phyloP scores from a whole-genome alignment of 2,329 filamentous ascomycete genomes.

The Cladophialophora psammophila region DNA sequence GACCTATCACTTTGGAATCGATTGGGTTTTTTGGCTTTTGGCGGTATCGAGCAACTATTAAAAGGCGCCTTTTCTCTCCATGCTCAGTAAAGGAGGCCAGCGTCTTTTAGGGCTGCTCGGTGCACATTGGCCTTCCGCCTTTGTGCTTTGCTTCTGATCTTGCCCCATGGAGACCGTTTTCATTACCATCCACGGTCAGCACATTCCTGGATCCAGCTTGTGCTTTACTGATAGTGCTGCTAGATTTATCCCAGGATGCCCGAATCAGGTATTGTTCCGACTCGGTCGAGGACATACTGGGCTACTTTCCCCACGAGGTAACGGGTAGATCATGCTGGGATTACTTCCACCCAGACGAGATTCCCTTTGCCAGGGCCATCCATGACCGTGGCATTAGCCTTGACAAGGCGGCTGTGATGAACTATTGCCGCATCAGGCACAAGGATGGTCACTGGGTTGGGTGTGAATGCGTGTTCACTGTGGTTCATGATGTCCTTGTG shows the following conservation, averaged over 20 bases:
- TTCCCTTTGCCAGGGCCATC: slow-evolving; percentile 74
- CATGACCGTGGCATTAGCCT: slow-evolving; percentile 76
- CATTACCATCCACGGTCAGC: slow-evolving; percentile 87
- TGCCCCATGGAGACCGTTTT: slow-evolving; percentile 79
- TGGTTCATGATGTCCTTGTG: slow-evolving; percentile 87
- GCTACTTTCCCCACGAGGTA: slow-evolving; percentile 78
- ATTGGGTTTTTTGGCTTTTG: neutral
- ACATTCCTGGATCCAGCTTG: slow-evolving; percentile 20
- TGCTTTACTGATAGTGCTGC: slow-evolving; percentile 37
- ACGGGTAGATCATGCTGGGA: slow-evolving; percentile 80
- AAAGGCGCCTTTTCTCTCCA: slow-evolving; percentile 15
- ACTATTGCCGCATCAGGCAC: slow-evolving; percentile 76
- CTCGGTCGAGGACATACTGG: slow-evolving; percentile 82
- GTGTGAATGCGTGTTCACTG: slow-evolving; percentile 88
- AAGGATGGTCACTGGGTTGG: slow-evolving; percentile 75
- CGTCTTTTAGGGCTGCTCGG: slow-evolving; percentile 41
- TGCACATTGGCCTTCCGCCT: slow-evolving; percentile 27
- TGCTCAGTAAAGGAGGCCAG: slow-evolving; percentile 29
- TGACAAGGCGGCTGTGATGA: slow-evolving; percentile 84
- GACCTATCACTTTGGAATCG: neutral
- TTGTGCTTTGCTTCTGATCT: slow-evolving; percentile 24
- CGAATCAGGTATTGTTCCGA: slow-evolving; percentile 84
- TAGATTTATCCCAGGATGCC: slow-evolving; percentile 77
- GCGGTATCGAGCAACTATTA: slow-evolving; percentile 15
- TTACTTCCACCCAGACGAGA: slow-evolving; percentile 83